These are phyloP conservation scores for Yamagishiella unicocca DNA, from an alignment of 139 green algal species.

Conservation along the genomic window DNA sequence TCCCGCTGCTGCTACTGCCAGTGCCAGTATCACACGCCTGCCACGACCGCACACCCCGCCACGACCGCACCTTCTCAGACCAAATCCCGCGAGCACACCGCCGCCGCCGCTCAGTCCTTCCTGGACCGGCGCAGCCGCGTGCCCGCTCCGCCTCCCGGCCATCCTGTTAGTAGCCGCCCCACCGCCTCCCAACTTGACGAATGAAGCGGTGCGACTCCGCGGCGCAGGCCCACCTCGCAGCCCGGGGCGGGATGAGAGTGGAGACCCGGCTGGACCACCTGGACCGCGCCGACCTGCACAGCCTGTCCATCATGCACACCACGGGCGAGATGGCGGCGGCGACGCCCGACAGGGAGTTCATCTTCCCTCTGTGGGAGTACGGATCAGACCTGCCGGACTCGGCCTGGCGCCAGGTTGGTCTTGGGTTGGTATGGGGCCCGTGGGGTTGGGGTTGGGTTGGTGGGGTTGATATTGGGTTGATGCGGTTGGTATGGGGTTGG, in stretches of 20 bases:
- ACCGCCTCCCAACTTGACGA: too few relatives aligned
- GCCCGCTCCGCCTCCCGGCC: too few relatives aligned
- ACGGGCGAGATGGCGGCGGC: conserved; percentile 87
- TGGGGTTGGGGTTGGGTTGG: neutral
- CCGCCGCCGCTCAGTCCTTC: too few relatives aligned
- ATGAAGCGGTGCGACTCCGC: too few relatives aligned
- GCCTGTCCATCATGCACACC: conserved; percentile 62
- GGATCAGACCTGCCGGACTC: conserved; percentile 33
- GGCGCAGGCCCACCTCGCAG: conserved; percentile 39
- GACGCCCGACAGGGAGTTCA: conserved; percentile 83
- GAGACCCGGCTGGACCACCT: conserved; percentile 58
- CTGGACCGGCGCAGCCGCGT: too few relatives aligned
- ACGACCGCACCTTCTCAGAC: too few relatives aligned
- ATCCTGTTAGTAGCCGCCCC: too few relatives aligned
- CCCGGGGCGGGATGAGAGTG: conserved; percentile 5
- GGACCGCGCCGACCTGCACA: conserved; percentile 84
- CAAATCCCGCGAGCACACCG: too few relatives aligned
- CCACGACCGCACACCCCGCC: too few relatives aligned
- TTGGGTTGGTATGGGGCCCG: neutral
- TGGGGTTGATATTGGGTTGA: neutral
- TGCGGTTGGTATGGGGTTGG: neutral
- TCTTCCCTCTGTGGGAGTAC: conserved; percentile 71
- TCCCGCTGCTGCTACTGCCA: too few relatives aligned
- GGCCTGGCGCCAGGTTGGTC: conserved; percentile 6
- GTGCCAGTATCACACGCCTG: too few relatives aligned